A percentile compares a stretch with the other conserved stretches of the same genome.
Conservation (phyloP, 2,329 filamentous ascomycete genomes). For the Trichoderma sp. region DNA sequence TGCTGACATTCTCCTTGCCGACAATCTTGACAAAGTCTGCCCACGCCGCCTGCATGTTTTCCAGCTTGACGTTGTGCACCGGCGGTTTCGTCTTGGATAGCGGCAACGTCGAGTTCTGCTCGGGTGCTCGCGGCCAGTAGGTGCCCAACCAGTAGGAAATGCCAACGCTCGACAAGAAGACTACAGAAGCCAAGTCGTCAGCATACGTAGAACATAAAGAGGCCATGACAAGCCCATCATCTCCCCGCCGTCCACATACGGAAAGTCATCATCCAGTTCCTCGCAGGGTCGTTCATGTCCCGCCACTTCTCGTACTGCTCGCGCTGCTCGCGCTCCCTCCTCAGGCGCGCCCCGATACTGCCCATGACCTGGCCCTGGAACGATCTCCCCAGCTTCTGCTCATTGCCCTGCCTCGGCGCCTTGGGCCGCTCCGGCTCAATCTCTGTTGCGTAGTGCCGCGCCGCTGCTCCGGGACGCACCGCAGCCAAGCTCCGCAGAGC, state of each 20-base stretch:
- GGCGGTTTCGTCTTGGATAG: conserved; percentile 50
- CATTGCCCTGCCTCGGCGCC: conserved; percentile 32
- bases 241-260: conserved; percentile 37
- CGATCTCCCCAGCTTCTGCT: conserved; percentile 38
- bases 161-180: conserved; percentile 50
- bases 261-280: conserved; percentile 53
- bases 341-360: conserved; percentile 53
- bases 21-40: conserved; percentile 64
- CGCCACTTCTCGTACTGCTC: conserved; percentile 47
- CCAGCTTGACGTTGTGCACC: conserved; percentile 55
- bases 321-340: conserved; percentile 52
- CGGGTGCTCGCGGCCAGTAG: conserved; percentile 48
- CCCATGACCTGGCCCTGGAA: conserved; percentile 61
- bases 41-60: conserved; percentile 67
- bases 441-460: conserved; percentile 36
- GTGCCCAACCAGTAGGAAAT: conserved; percentile 59
- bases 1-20: conserved; percentile 63
- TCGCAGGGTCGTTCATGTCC: conserved; percentile 39
- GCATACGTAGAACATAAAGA: background rate
- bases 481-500: conserved; percentile 30
- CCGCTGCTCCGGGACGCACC: conserved; percentile 23
- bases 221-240: too few species aligned
- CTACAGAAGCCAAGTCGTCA: conserved; percentile 31
- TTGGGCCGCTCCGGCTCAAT: conserved; percentile 36
- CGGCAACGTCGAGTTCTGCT: conserved; percentile 57